Base-by-base conservation (phyloP, 306 rosid genomes). In the Citrullus mucosospermus region DNA sequence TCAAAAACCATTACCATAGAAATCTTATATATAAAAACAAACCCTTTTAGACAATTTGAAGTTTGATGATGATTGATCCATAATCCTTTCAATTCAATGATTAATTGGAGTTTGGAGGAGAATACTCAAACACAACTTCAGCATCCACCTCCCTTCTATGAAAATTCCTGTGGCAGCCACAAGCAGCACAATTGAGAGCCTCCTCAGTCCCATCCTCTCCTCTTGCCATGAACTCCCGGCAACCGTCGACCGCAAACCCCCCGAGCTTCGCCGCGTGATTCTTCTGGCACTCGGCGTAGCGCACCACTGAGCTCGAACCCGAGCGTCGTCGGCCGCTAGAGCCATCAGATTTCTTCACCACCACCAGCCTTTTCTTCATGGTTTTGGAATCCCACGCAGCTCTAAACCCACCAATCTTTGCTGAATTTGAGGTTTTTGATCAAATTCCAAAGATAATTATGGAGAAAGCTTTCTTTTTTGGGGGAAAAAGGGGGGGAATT, bases 51-150 rank as follows among this genome's bases (percentile, higher is more conserved):
- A 30, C 61, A 73, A 53, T 51, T 51, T 53, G 78, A 4, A 20
- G n/a, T 22, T 36, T 38, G 73, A 38, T 38, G 73, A 66, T 28
- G 68, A 30, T 15, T 15, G 56, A 51, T 51, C 16, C 18, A 68
- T 4, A 9, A 46, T 70, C 76, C 12, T 6, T 28, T 72, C 44
- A 51, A 50, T 50, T 53, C 6, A 5, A 53, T 53, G n/a, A 9
- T 4, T 22, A 16, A 16, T 53, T 17, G 78, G 80, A 82, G 82
- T 81, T 77, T 79, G 97, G 91, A 28, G 97, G 91, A 81, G 97
- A 87, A 81, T 92, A 91, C 96, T 91, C 97, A 86, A 96, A 92
- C 10, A 91, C 96, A 34, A 95, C 96, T 87, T 95, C 97, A 44
- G 92, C 84, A 50, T 92, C 92, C 68, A 90, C 91, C 79, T 89